Evolutionary conservation across 148 eudicot genomes (phyloP), one percentile per base, ranked within the genome.

Genomic region (Euryodendron excelsum): DNA sequence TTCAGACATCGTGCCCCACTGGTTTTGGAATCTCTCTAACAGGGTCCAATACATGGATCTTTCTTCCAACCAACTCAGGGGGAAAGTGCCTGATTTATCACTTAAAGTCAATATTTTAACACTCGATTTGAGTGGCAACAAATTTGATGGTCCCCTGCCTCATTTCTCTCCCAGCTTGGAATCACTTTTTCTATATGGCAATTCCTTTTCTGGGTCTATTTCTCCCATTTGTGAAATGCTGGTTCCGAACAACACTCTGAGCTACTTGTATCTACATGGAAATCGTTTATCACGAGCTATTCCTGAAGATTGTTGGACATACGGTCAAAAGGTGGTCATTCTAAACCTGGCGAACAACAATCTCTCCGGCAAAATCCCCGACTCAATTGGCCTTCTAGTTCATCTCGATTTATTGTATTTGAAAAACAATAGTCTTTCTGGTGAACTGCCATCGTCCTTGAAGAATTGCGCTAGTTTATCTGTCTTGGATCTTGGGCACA

Each of bases 21-120:
- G 69, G 69, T 65, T 65, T 65, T 65, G 69, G 69, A 65, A 33
- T 65, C 69, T 17, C 44, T 65, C 69, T 31, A 17, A 17, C 10
- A 65, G 0, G 41, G 69, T 33, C n/a, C 8, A 33, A 3, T 0
- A 31, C 4, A 14, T 65, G 44, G 3, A 13, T 1, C 69, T 65
- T 33, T 65, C 3, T 31, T 15, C 10, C 44, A 65, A 65, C n/a
- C 41, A 34, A 33, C 39, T 62, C 67, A 11, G 17, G 10, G 67
- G 67, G 28, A 62, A 12, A 62, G 67, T 27, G 36, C 67, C 67
- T 28, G 36, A 62, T 30, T 62, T 62, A 4, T 62, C 67, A 13
- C 28, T 20, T 2, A 31, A 31, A 15, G n/a, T 15, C 44, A 65
- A 65, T 65, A 9, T 65, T 14, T 31, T 8, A 5, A 1, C n/a